A percentile compares a stretch with the other conserved stretches of the same genome.
Conservation (phyloP, 164 flowering plant genomes). For the Chimonanthus salicifolius region DNA sequence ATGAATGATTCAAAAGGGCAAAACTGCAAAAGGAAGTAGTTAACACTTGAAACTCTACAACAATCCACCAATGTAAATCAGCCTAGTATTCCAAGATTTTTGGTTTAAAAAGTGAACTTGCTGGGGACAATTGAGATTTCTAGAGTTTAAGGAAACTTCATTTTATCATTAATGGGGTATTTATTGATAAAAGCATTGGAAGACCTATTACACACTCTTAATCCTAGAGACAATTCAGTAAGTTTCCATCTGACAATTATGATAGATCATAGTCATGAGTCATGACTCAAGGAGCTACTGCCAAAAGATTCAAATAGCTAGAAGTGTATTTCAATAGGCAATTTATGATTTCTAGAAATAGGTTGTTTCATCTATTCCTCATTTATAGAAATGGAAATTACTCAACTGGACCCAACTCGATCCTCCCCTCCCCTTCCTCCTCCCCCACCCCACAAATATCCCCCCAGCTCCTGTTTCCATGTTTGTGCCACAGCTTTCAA, state of each 20-base stretch:
- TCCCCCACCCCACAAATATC: no score
- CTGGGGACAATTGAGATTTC: not conserved
- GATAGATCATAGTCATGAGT: no score
- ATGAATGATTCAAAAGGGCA: not conserved
- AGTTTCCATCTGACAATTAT: not conserved
- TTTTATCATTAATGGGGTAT: not conserved
- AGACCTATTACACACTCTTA: not conserved
- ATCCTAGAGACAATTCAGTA: not conserved
- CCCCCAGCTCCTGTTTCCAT: no score
- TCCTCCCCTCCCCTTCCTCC: no score
- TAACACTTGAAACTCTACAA: not conserved
- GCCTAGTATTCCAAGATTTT: not conserved
- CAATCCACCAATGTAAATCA: not conserved
- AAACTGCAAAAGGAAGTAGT: not conserved
- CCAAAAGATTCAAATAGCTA: not conserved
- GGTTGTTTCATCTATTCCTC: no score
- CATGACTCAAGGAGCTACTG: not conserved
- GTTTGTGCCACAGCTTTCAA: no score
- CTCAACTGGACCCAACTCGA: no score
- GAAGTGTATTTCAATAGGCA: not conserved
- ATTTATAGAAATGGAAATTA: no score
- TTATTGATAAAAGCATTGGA: not conserved
- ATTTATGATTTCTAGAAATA: not conserved
- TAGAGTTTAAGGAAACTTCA: not conserved
- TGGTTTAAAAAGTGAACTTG: not conserved